These are phyloP conservation scores for Psilocybe subaeruginosa DNA, from an alignment of 768 basidiomycete species.

Conservation along the genomic window DNA sequence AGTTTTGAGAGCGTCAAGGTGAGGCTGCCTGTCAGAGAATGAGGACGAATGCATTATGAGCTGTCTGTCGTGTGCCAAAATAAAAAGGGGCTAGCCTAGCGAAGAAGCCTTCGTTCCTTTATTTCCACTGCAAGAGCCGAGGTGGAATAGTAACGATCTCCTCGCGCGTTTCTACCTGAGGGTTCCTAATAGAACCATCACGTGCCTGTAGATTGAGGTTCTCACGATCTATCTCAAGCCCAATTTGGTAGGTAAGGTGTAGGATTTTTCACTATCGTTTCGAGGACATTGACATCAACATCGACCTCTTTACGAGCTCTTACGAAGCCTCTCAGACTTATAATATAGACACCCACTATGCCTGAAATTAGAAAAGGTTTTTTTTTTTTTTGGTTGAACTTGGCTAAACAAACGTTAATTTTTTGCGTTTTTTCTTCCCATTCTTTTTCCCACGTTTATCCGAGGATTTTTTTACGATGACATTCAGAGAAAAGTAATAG, in stretches of 20 bases:
- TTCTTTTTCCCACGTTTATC: background rate
- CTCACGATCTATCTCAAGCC: constrained; percentile 13
- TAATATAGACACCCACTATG: constrained; percentile 37
- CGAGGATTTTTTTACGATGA: constrained; percentile 16
- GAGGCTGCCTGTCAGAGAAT: too few relatives aligned
- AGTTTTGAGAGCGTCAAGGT: too few relatives aligned
- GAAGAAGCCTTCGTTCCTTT: too few relatives aligned
- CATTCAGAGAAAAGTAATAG: constrained; percentile 83
- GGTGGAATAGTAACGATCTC: too few relatives aligned
- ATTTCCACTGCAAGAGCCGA: too few relatives aligned
- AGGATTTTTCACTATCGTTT: constrained; percentile 17
- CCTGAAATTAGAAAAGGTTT: constrained; percentile 73
- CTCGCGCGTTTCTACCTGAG: too few relatives aligned
- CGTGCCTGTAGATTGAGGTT: background rate
- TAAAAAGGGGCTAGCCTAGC: too few relatives aligned
- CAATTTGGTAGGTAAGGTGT: constrained; percentile 15
- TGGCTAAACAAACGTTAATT: too few relatives aligned
- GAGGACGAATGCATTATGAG: too few relatives aligned
- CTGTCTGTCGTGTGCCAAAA: too few relatives aligned
- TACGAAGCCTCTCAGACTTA: background rate
- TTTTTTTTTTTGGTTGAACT: too few relatives aligned
- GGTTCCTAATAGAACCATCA: background rate
- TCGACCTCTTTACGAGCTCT: background rate
- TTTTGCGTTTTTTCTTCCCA: background rate
- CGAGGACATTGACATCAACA: constrained; percentile 1